These are phyloP conservation scores for Hemisphaericaspora xylofermentans DNA, from an alignment of 1,139 yeast species.

Conservation along the genomic window DNA sequence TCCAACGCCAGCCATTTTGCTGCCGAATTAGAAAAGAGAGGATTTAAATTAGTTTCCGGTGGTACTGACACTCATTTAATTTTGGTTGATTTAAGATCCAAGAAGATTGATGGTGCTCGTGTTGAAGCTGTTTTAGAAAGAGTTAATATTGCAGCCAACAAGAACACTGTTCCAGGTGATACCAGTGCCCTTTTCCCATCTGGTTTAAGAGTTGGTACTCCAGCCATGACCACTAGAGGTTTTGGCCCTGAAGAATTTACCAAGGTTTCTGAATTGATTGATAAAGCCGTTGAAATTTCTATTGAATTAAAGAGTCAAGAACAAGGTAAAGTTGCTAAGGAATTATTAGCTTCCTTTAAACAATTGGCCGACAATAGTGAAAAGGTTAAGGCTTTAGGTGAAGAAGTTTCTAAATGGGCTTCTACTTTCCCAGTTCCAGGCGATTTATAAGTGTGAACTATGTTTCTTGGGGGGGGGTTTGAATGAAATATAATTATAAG, in stretches of 20 bases:
- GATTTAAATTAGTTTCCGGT: slow-evolving; percentile 79
- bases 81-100: slow-evolving; percentile 78
- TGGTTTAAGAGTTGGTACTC: slow-evolving; percentile 95
- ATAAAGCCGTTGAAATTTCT: slow-evolving; percentile 71
- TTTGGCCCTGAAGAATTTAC: slow-evolving; percentile 76
- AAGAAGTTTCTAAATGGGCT: slow-evolving; percentile 67
- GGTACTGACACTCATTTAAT: slow-evolving; percentile 97
- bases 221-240: slow-evolving; percentile 98
- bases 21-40: slow-evolving; percentile 60
- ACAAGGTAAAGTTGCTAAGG: slow-evolving; percentile 60
- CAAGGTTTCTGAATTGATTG: slow-evolving; percentile 75
- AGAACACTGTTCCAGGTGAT: slow-evolving; percentile 96
- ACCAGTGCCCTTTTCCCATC: slow-evolving; percentile 93
- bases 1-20: slow-evolving; percentile 80
- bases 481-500: too few relatives aligned
- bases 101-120: slow-evolving; percentile 93
- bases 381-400: slow-evolving; percentile 57
- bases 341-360: slow-evolving; percentile 64
- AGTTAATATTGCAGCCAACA: slow-evolving; percentile 90
- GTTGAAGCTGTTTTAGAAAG: slow-evolving; percentile 88
- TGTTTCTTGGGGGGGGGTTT: too few relatives aligned
- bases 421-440: slow-evolving; percentile 78
- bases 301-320: slow-evolving; percentile 59
- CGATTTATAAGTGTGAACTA: slow-evolving; percentile 39
- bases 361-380: slow-evolving; percentile 56